Evolutionary conservation across 805 yeast genomes (phyloP).

Genomic region (Cyberlindnera suaveolens): DNA sequence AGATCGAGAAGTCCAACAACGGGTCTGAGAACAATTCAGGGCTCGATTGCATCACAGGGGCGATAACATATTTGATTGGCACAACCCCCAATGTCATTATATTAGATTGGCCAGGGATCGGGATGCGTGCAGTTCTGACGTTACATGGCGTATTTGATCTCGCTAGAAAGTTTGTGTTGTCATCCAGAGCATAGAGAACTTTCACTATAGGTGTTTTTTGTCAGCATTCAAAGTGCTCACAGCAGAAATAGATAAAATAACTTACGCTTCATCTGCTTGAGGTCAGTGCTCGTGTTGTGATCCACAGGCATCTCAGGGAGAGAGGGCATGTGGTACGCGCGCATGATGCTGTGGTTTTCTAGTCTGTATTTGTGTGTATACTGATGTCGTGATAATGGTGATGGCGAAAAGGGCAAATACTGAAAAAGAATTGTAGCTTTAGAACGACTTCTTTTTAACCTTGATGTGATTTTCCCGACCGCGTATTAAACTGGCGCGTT

Average conservation of each 20-base stretch:
- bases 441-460: too few species aligned
- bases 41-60: constrained; percentile 38
- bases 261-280: constrained; percentile 20
- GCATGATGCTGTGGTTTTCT: constrained; percentile 10
- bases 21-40: constrained; percentile 36
- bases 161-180: constrained; percentile 36
- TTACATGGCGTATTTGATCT: constrained; percentile 29
- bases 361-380: neutral
- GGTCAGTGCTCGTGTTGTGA: constrained; percentile 14
- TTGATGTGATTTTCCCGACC: too few species aligned
- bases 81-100: constrained; percentile 38
- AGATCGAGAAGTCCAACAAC: constrained; percentile 39
- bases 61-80: constrained; percentile 39
- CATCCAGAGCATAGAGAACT: constrained; percentile 37
- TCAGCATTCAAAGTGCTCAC: too few species aligned
- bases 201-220: constrained; percentile 19
- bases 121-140: constrained; percentile 36
- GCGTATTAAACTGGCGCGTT: too few species aligned
- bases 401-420: neutral
- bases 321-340: constrained; percentile 26
- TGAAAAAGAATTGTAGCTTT: too few species aligned
- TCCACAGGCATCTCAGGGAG: constrained; percentile 24
- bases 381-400: neutral
- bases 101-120: constrained; percentile 37
- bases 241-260: neutral